These are phyloP conservation scores for Scalesia atractyloides DNA, from an alignment of 129 eudicot genomes.

Conservation along the genomic window DNA sequence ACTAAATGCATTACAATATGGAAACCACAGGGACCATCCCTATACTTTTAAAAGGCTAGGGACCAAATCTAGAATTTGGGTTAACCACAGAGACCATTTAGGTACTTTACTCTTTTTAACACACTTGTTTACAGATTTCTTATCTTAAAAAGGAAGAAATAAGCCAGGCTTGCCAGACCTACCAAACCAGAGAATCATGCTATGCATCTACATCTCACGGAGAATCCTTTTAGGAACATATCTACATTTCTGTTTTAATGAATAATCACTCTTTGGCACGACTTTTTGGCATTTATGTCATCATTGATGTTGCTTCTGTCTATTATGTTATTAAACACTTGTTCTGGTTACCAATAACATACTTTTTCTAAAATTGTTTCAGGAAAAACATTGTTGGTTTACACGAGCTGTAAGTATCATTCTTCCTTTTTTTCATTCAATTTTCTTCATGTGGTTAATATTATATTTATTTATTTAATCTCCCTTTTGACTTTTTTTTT, in stretches of 20 bases:
- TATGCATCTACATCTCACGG: background rate
- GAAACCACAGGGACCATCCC: too few species aligned
- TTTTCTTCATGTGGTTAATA: slow-evolving; percentile 1
- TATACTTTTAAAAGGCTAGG: too few species aligned
- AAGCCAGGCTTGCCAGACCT: background rate
- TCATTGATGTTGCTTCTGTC: slow-evolving; percentile 11
- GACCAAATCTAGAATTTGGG: too few species aligned
- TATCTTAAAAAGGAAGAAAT: background rate
- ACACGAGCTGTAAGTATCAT: slow-evolving; percentile 47
- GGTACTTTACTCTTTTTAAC: too few species aligned
- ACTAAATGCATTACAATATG: too few species aligned
- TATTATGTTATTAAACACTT: slow-evolving; percentile 16
- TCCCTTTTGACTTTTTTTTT: slow-evolving; percentile 12
- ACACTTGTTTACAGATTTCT: background rate
- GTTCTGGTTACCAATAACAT: slow-evolving; percentile 19
- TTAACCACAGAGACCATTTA: too few species aligned
- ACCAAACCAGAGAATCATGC: background rate
- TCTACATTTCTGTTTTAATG: background rate
- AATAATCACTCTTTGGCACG: background rate
- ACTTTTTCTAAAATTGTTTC: slow-evolving; percentile 24
- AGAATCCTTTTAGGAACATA: background rate
- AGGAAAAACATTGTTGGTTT: slow-evolving; percentile 58
- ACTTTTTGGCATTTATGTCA: background rate
- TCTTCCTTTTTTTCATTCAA: background rate
- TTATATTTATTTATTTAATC: background rate